These are phyloP conservation scores for Botryotinia globosa DNA, from an alignment of 2,329 filamentous ascomycete species.

Conservation along the genomic window DNA sequence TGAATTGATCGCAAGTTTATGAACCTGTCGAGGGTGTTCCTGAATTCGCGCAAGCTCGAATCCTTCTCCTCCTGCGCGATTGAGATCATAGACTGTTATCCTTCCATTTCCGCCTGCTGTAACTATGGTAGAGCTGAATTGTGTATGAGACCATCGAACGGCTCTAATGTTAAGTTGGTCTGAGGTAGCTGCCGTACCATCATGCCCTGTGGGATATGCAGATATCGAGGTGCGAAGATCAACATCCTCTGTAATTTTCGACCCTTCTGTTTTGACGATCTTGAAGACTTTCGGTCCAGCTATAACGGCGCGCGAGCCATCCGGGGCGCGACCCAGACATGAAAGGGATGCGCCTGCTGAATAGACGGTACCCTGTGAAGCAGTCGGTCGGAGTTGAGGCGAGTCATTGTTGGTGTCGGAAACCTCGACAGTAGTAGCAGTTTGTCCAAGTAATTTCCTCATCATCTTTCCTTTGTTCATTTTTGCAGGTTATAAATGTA, in stretches of 20 bases:
- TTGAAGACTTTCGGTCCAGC: slow-evolving; percentile 61
- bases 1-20: slow-evolving; percentile 61
- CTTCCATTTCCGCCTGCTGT: slow-evolving; percentile 63
- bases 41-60: slow-evolving; percentile 55
- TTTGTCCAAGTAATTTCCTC: slow-evolving; percentile 37
- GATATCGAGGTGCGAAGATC: slow-evolving; percentile 58
- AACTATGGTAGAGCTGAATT: slow-evolving; percentile 52
- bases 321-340: slow-evolving; percentile 57
- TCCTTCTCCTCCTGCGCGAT: slow-evolving; percentile 44
- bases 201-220: slow-evolving; percentile 45
- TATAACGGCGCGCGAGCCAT: slow-evolving; percentile 55
- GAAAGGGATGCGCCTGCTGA: slow-evolving; percentile 52
- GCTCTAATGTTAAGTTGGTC: slow-evolving; percentile 64
- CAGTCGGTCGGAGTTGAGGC: slow-evolving; percentile 34
- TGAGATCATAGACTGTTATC: slow-evolving; percentile 62
- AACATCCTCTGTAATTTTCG: slow-evolving; percentile 52
- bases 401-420: slow-evolving; percentile 30
- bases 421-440: slow-evolving; percentile 26
- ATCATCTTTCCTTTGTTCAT: slow-evolving; percentile 39
- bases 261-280: slow-evolving; percentile 51
- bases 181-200: slow-evolving; percentile 41
- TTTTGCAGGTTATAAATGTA: slow-evolving; percentile 23
- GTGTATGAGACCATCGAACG: slow-evolving; percentile 54
- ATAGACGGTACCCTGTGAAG: slow-evolving; percentile 56
- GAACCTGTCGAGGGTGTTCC: slow-evolving; percentile 62